Evolutionary conservation across 2,329 filamentous ascomycete genomes (phyloP), one percentile per base, ranked within the genome.

Genomic region (Penicillium sp.): DNA sequence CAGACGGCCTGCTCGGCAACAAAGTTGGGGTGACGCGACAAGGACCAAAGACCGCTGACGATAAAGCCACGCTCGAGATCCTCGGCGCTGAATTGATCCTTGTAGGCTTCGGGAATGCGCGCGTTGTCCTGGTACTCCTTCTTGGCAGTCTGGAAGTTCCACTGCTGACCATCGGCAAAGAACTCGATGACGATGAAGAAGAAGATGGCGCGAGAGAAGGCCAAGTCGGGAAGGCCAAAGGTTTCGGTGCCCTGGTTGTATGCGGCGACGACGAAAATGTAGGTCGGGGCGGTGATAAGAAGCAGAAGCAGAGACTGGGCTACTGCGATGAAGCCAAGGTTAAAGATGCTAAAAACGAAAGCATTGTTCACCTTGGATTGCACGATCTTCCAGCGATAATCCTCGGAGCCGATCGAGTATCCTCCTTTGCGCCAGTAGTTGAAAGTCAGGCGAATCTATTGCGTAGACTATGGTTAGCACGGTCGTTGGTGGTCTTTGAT

Each of bases 371-470:
- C 79, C 36, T 85, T 78, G 27, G 81, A 78, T 68, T 87, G 87
- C 48, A 97, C 78, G 51, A 92, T 85, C 53, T 82, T 80, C 93
- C 94, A 99, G 75, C 94, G 84, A 73, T 99, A 99, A 73, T 99
- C 94, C 74, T 99, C 93, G 14, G 89, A 92, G 36, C 94, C 93
- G 59, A 92, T 80, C 14, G 81, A 78, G 72, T 99, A 99, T 22
- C 94, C 94, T 38, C 94, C 94, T 72, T 90, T 96, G 54, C 94
- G 88, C 87, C 89, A 96, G 77, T 97, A 99, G 76, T 99, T 99
- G 80, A 84, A 97, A 3, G 93, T 97, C 74, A 99, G 78, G 10
- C 94, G 88, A 54, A 77, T 71, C 89, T 92, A 61, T 44, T 69
- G 66, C 48, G 55, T 36, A 40, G 21, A 46, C 48, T 48, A 32